Evolutionary conservation across 352 stramenopile genomes (phyloP).

Genomic region (Halophytophthora batemanensis): DNA sequence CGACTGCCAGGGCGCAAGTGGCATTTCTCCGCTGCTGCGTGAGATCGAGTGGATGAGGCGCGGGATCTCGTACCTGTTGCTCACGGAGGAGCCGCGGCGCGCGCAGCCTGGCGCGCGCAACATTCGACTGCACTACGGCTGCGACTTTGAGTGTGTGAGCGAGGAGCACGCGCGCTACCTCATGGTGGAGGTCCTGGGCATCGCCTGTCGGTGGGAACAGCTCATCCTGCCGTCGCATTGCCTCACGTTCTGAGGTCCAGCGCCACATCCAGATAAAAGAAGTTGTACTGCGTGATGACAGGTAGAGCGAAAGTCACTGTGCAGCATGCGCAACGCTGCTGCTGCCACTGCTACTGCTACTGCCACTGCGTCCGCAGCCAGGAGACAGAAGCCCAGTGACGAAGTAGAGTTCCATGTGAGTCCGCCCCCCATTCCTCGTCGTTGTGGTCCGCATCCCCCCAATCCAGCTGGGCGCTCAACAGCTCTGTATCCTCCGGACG

Average conservation of each 20-base stretch:
- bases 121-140: constrained; percentile 36
- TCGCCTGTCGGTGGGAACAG: constrained; percentile 38
- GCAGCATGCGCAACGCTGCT: too few species aligned
- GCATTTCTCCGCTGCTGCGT: constrained; percentile 14
- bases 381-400: too few species aligned
- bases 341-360: too few species aligned
- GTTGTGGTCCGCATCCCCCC: too few species aligned
- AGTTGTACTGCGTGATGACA: too few species aligned
- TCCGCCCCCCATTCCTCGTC: too few species aligned
- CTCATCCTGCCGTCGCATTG: constrained; percentile 28
- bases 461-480: too few species aligned
- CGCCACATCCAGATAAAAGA: too few species aligned
- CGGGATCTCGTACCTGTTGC: constrained; percentile 39
- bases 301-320: too few species aligned
- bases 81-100: constrained; percentile 21
- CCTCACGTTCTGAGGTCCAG: constrained; percentile 25
- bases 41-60: constrained; percentile 50
- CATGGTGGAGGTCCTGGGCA: constrained; percentile 40
- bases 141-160: constrained; percentile 41
- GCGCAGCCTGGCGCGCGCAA: constrained; percentile 5
- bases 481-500: too few species aligned
- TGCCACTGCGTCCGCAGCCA: too few species aligned
- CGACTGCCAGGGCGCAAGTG: constrained; percentile 13
- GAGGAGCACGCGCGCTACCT: constrained; percentile 40
- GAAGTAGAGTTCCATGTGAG: too few species aligned